These are phyloP conservation scores for Mortierella sp. DNA, from an alignment of 371 early-diverging fungal species.

Conservation along the genomic window DNA sequence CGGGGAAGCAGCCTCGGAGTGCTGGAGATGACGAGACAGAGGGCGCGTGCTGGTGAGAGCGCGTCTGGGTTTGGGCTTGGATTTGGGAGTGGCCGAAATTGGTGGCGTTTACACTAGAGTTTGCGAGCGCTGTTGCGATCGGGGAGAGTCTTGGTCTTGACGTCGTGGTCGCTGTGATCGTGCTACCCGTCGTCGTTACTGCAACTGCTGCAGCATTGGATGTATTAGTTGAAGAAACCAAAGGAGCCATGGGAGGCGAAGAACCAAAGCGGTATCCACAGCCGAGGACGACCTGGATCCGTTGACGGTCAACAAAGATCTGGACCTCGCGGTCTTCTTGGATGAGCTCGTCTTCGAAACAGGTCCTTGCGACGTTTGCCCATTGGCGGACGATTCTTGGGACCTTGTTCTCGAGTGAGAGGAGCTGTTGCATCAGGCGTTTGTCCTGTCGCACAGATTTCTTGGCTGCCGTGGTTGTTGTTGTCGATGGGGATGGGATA, in stretches of 20 bases:
- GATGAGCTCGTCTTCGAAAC: constrained; percentile 45
- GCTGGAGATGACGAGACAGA: constrained; percentile 2
- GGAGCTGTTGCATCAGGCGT: constrained; percentile 49
- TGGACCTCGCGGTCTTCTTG: constrained; percentile 43
- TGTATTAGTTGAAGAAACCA: not conserved
- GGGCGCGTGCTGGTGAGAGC: not conserved
- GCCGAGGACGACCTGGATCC: constrained; percentile 45
- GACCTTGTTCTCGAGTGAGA: constrained; percentile 52
- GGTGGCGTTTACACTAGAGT: constrained; percentile 10
- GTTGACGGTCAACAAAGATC: constrained; percentile 48
- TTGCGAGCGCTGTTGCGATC: constrained; percentile 31
- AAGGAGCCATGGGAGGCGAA: not conserved
- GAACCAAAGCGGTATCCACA: constrained; percentile 17
- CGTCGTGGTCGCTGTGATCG: not conserved
- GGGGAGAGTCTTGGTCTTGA: constrained; percentile 19
- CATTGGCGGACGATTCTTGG: constrained; percentile 49
- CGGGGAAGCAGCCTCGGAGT: constrained; percentile 25
- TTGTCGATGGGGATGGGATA: not conserved
- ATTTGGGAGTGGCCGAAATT: not conserved
- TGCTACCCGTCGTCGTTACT: not conserved
- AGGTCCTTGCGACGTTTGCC: constrained; percentile 37
- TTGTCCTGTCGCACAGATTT: constrained; percentile 28
- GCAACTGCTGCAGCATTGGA: not conserved
- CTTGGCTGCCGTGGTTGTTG: not conserved
- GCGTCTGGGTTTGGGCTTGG: not conserved